These are phyloP conservation scores for Linum lewisii DNA, from an alignment of 345 rosid genomes.

Conservation along the genomic window DNA sequence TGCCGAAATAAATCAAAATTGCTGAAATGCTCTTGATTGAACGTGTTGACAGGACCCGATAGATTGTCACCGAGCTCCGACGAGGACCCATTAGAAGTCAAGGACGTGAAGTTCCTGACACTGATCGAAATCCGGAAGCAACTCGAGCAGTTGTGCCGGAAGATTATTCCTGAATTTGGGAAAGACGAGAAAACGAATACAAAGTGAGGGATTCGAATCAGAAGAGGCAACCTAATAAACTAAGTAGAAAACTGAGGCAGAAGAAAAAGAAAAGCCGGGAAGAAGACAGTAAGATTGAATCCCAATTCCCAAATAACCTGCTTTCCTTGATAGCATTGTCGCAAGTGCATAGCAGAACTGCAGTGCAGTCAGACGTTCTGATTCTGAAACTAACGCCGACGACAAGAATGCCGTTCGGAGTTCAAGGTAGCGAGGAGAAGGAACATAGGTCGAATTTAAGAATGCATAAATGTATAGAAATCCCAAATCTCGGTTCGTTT, in stretches of 20 bases:
- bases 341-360: neutral
- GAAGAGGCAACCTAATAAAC: neutral
- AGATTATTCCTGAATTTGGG: slow-evolving; percentile 27
- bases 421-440: no score
- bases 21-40: slow-evolving; percentile 26
- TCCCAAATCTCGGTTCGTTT: no score
- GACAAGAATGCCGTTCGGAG: neutral
- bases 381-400: neutral
- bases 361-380: neutral
- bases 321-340: neutral
- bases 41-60: slow-evolving; percentile 19
- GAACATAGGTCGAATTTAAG: no score
- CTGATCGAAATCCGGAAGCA: slow-evolving; percentile 13
- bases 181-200: neutral
- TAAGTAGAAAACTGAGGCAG: neutral
- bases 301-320: neutral
- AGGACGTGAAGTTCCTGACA: slow-evolving; percentile 29
- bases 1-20: slow-evolving; percentile 25
- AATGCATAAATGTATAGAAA: no score
- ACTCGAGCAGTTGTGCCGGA: slow-evolving; percentile 11
- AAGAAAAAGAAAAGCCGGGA: neutral
- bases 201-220: neutral
- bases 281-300: neutral
- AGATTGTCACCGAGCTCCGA: slow-evolving; percentile 17
- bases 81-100: slow-evolving; percentile 24